Evolutionary conservation across 768 basidiomycete species (phyloP).

Genomic region (Dictyophora rubrovolvata): DNA sequence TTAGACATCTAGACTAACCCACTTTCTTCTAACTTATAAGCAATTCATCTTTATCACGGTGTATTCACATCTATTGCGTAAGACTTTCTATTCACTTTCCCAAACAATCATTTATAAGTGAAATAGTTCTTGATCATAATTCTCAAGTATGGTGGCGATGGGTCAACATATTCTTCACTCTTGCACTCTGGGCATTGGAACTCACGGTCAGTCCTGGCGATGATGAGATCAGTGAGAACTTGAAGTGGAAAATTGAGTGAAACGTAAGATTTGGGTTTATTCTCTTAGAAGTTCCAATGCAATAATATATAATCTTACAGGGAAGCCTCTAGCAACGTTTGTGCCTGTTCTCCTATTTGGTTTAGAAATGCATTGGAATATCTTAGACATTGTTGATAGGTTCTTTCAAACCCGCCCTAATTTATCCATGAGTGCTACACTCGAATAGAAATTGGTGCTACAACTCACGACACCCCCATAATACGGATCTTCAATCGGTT

Average conservation of each 20-base stretch:
- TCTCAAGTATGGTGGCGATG: constrained; percentile 93
- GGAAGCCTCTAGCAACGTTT: neutral
- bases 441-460: neutral
- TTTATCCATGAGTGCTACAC: neutral
- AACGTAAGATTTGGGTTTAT: neutral
- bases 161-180: constrained; percentile 82
- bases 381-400: constrained; percentile 65
- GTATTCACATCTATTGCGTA: constrained; percentile 77
- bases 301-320: neutral
- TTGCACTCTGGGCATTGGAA: constrained; percentile 76
- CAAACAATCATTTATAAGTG: neutral
- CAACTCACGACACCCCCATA: constrained; percentile 55
- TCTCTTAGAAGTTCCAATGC: neutral
- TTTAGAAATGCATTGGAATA: constrained; percentile 79
- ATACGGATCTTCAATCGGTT: constrained; percentile 77
- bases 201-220: constrained; percentile 70
- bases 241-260: constrained; percentile 72
- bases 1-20: constrained; percentile 69
- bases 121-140: constrained; percentile 69
- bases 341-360: constrained; percentile 24
- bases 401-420: constrained; percentile 62
- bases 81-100: constrained; percentile 22
- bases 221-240: constrained; percentile 37
- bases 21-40: constrained; percentile 68
- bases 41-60: constrained; percentile 80